phyloP scores from a whole-genome alignment of 2,329 filamentous ascomycete genomes.

The Golovinomyces cichoracearum region DNA sequence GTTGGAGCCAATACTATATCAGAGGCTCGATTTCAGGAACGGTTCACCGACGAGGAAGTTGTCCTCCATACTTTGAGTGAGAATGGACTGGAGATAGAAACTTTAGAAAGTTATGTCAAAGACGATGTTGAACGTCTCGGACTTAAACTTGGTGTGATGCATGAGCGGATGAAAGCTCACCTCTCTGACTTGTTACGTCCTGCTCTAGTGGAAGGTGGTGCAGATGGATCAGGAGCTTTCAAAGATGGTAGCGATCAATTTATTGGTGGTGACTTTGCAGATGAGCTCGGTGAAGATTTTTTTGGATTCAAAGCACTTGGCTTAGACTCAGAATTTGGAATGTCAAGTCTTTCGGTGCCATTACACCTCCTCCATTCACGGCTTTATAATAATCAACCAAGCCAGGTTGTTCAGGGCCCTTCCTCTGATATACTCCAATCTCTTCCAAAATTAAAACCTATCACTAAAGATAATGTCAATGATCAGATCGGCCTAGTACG shows the following conservation, averaged over 20 bases:
- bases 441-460: conserved; percentile 43
- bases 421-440: conserved; percentile 30
- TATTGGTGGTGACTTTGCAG: conserved; percentile 84
- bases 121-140: conserved; percentile 79
- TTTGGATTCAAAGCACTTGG: conserved; percentile 94
- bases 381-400: conserved; percentile 62
- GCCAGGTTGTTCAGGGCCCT: conserved; percentile 31
- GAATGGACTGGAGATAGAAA: conserved; percentile 57
- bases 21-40: conserved; percentile 27
- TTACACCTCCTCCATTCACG: conserved; percentile 81
- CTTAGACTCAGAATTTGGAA: conserved; percentile 69
- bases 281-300: conserved; percentile 95
- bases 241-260: conserved; percentile 95
- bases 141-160: conserved; percentile 53
- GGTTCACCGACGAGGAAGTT: conserved; percentile 63
- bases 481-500: conserved; percentile 67
- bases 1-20: conserved; percentile 17
- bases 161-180: conserved; percentile 85
- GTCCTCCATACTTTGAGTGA: conserved; percentile 66
- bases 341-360: conserved; percentile 70
- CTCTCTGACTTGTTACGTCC: conserved; percentile 81
- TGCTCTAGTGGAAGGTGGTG: conserved; percentile 52
- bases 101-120: conserved; percentile 62
- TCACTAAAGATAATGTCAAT: conserved; percentile 53
- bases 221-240: conserved; percentile 73